Conservation (phyloP, 1,284 basidiomycete species). For the Neotropicomus parvogracilis region DNA sequence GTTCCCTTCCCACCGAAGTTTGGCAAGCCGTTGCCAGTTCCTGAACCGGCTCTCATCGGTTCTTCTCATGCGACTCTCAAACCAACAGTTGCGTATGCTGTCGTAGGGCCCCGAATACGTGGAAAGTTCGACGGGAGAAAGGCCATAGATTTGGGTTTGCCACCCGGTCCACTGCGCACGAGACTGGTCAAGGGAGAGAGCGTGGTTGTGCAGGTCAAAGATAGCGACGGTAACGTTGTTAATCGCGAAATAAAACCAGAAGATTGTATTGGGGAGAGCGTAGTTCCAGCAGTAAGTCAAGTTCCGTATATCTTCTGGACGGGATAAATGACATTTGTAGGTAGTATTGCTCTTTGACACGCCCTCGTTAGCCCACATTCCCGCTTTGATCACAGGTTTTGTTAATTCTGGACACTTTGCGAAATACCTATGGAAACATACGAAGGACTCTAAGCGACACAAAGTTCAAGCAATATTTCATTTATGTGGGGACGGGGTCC, state of each 20-base stretch:
- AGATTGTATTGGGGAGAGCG: conserved; percentile 54
- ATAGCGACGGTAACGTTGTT: conserved; percentile 34
- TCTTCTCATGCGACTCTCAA: conserved; percentile 28
- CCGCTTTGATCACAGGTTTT: conserved; percentile 52
- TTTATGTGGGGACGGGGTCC: conserved; percentile 60
- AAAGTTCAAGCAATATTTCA: conserved; percentile 64
- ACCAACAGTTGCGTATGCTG: conserved; percentile 62
- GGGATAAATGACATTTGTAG: conserved; percentile 31
- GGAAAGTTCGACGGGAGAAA: conserved; percentile 83
- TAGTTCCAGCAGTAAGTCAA: conserved; percentile 45
- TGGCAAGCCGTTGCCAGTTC: conserved; percentile 20
- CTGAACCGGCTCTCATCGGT: conserved; percentile 22
- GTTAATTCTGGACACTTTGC: conserved; percentile 49
- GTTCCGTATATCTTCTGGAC: background rate
- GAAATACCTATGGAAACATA: conserved; percentile 44
- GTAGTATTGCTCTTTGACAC: conserved; percentile 60
- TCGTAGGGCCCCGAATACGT: conserved; percentile 72
- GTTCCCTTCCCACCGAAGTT: conserved; percentile 17
- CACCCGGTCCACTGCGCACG: conserved; percentile 49
- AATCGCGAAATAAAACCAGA: conserved; percentile 52
- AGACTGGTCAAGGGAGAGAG: conserved; percentile 51
- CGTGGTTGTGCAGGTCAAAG: conserved; percentile 51
- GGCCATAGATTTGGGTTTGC: conserved; percentile 66
- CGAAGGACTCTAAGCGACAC: conserved; percentile 40
- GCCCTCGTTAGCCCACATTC: conserved; percentile 60